Evolutionary conservation across 164 flowering plant genomes (phyloP).

Genomic region (Nymphaea colorata): DNA sequence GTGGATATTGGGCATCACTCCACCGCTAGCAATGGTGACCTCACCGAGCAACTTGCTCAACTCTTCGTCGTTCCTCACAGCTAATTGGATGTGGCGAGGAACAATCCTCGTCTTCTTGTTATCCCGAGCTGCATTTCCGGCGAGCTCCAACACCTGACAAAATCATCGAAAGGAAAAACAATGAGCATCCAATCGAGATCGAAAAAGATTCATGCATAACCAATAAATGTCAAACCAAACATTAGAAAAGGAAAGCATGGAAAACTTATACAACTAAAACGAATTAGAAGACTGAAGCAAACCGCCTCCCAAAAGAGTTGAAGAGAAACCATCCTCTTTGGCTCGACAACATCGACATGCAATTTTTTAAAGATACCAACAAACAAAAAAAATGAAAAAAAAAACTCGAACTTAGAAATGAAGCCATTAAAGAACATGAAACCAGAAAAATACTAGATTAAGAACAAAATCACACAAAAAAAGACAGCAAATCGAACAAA

Average conservation of each 20-base stretch:
- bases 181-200: not conserved
- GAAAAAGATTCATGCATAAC: not conserved
- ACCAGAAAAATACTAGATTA: not conserved
- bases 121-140: constrained; percentile 66
- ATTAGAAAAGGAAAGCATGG: too few species aligned
- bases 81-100: constrained; percentile 48
- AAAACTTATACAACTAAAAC: too few species aligned
- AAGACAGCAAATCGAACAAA: not conserved
- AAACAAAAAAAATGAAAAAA: too few species aligned
- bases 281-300: too few species aligned
- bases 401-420: too few species aligned
- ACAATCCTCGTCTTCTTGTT: constrained; percentile 60
- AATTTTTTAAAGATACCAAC: too few species aligned
- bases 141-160: constrained; percentile 47
- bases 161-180: not conserved
- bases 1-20: constrained; percentile 91
- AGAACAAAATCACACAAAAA: not conserved
- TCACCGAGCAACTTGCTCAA: constrained; percentile 73
- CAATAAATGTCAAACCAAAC: not conserved
- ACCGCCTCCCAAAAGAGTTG: not conserved
- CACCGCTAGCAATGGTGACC: constrained; percentile 86
- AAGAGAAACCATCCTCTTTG: not conserved
- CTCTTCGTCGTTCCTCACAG: constrained; percentile 81
- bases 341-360: too few species aligned
- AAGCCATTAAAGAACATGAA: too few species aligned